Evolutionary conservation across 2,329 filamentous ascomycete genomes (phyloP).

Genomic region (Cucurbitaria berberidis): DNA sequence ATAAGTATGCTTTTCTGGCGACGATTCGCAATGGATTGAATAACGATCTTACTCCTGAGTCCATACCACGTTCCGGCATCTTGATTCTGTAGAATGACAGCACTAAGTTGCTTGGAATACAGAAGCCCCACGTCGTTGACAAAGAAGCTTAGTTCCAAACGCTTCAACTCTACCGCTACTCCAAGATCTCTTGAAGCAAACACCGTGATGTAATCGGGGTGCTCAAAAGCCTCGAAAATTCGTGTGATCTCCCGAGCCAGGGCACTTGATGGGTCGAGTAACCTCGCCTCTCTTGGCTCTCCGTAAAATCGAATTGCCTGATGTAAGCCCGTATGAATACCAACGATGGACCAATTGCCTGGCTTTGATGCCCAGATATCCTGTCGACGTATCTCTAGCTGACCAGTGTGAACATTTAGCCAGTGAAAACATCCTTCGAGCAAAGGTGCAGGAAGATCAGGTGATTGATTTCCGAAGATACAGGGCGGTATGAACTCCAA

Average conservation of each 20-base stretch:
- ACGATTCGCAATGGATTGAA: slow-evolving; percentile 54
- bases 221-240: slow-evolving; percentile 61
- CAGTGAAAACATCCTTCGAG: slow-evolving; percentile 64
- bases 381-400: slow-evolving; percentile 60
- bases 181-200: slow-evolving; percentile 50
- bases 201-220: slow-evolving; percentile 51
- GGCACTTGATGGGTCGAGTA: slow-evolving; percentile 59
- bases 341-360: slow-evolving; percentile 51
- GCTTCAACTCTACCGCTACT: slow-evolving; percentile 58
- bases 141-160: slow-evolving; percentile 60
- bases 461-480: slow-evolving; percentile 34
- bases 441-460: slow-evolving; percentile 61
- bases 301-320: slow-evolving; percentile 13
- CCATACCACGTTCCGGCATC: slow-evolving; percentile 67
- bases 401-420: slow-evolving; percentile 57
- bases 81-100: slow-evolving; percentile 60
- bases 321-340: slow-evolving; percentile 26
- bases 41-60: slow-evolving; percentile 63
- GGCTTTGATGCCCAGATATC: slow-evolving; percentile 49
- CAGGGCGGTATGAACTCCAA: slow-evolving; percentile 46
- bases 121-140: slow-evolving; percentile 56
- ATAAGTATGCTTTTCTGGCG: slow-evolving; percentile 60
- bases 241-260: slow-evolving; percentile 49
- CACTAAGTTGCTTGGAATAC: slow-evolving; percentile 56
- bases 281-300: slow-evolving; percentile 33